Evolutionary conservation across 768 basidiomycete genomes (phyloP), one percentile per base, ranked within the genome.

Genomic region (Termitomyces sp.): DNA sequence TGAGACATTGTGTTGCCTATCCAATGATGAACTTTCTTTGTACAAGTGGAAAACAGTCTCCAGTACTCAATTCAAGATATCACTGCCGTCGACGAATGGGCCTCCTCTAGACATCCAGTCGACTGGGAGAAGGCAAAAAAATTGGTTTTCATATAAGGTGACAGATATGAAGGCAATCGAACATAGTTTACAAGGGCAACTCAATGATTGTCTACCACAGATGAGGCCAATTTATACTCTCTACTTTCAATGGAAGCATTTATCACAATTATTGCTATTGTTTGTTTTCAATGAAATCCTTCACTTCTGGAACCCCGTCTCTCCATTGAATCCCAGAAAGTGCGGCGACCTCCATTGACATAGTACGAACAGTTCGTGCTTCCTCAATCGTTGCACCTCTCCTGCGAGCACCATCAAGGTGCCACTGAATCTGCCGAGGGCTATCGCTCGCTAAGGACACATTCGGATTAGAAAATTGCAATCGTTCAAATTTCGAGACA

Each of bases 371-470:
- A 2, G 85, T 86, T 45, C 71, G 72, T 6, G 79, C 78, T 65
- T 88, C 79, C 15, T 81, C 83, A 17, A 74, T 60, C 2, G 77
- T 81, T 11, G 86, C 87, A 3, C 86, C 86, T 48, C 77, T 75
- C 56, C 84, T 74, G 46, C 77, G 74, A 3, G 87, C 86, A 15
- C 83, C 83, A 12, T 76, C 74, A 29, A 89, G 73, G 66, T 89
- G 88, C 87, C 88, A 89, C n/a, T 63, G 72, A 36, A 86, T 82
- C 67, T 89, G 88, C 43, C 76, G 81, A 0, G 87, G 85, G 38
- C 85, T 81, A 67, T 89, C 86, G 59, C 75, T 77, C 4, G 84
- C 80, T 66, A 34, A 42, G 12, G 6, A 32, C 55, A 45, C 11
- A 32, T n/a, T 57, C 29, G 34, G 32, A 42, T 15, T 12, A 20